These are phyloP conservation scores for Blastobotrys petasosporus DNA, from an alignment of 1,139 yeast genomes.

Conservation along the genomic window DNA sequence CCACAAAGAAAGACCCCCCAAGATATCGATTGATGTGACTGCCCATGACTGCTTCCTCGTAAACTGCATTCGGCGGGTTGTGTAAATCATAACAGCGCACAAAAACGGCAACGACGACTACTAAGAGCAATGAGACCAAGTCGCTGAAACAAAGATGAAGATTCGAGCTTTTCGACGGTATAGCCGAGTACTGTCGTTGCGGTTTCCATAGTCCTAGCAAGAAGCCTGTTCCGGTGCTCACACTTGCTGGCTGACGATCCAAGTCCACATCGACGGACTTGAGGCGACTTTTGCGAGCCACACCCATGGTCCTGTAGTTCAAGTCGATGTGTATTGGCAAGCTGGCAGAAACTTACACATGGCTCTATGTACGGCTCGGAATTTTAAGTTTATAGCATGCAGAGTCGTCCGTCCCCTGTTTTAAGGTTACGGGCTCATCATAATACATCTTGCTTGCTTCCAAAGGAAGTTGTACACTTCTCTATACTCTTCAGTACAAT, in stretches of 20 bases:
- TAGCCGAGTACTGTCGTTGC: slow-evolving; percentile 10
- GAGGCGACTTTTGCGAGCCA: no score
- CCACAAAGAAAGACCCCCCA: slow-evolving; percentile 50
- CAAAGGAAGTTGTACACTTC: no score
- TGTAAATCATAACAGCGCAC: slow-evolving; percentile 20
- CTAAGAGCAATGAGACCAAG: slow-evolving; percentile 3
- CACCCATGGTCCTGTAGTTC: no score
- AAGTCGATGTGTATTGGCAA: no score
- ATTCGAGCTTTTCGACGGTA: slow-evolving; percentile 5
- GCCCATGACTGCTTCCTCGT: slow-evolving; percentile 55
- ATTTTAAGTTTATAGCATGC: no score
- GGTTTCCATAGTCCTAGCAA: slow-evolving; percentile 26
- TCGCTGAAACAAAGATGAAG: not conserved
- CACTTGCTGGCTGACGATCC: not conserved
- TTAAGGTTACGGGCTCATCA: no score
- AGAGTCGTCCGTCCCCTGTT: no score
- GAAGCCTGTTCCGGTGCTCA: slow-evolving; percentile 23
- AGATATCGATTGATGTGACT: slow-evolving; percentile 49
- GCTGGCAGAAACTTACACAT: no score
- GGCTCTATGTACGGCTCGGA: no score
- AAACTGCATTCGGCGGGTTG: slow-evolving; percentile 38
- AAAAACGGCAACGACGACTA: slow-evolving; percentile 5
- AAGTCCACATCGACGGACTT: not conserved
- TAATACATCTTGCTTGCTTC: no score
- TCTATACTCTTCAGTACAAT: no score